Evolutionary conservation across 768 basidiomycete genomes (phyloP), one percentile per base, ranked within the genome.

Genomic region (Ephemerocybe angulata): DNA sequence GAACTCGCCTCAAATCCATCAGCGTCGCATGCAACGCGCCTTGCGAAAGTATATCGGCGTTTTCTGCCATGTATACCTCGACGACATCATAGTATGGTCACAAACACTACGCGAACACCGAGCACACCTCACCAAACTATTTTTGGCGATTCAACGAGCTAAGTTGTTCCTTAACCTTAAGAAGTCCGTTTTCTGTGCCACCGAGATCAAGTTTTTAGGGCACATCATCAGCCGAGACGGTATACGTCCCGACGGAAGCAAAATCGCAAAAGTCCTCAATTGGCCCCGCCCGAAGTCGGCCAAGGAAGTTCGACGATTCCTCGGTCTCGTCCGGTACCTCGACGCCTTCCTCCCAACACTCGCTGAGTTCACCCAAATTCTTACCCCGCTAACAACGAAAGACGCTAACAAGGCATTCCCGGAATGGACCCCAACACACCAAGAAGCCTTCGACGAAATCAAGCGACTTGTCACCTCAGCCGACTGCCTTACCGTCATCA

Each of bases 151-250:
- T 0, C 35, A 46, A 3, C 29, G 41, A 0, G 53, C 56, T 11
- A 29, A 37, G 0, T 19, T 64, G 3, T 62, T 40, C 21, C 43
- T 57, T 2, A 64, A 64, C 24, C n/a, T 37, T 0, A 51, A 58
- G 44, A 69, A 67, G 29, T 57, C 41, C 0, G 48, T 61, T 0
- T 24, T 66, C 29, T 63, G 73, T 4, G 60, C 57, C 0, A 10
- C 44, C 0, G 60, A 67, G 29, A 31, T 72, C 37, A 64, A 69
- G 22, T 52, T 73, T 8, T 61, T 74, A 38, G 67, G 72, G 10
- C 70, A 75, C 37, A 58, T 66, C 13, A 74, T 75, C 55, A 59
- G 71, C 1, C 62, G 68, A 29, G 63, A 69, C 27, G 71, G 75
- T 7, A 61, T 76, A 24, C 0, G 44, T 47, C 1, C 59, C 1